A percentile compares a stretch with the other conserved stretches of the same genome.
phyloP scores from a whole-genome alignment of 2,329 filamentous ascomycete genomes.

The Cytospora leucostoma region DNA sequence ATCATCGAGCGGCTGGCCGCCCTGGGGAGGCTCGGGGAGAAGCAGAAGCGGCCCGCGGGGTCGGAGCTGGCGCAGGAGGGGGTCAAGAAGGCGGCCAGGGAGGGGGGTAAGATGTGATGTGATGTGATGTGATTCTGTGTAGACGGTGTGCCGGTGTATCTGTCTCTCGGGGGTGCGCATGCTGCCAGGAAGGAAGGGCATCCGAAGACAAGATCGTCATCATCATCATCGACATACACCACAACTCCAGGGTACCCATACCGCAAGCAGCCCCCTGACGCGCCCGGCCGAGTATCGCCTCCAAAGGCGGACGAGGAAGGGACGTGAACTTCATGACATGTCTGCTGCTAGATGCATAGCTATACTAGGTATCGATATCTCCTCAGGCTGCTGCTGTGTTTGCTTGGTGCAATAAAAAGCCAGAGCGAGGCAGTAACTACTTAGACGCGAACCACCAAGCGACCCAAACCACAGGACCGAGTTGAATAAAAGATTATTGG shows the following conservation, averaged over 20 bases:
- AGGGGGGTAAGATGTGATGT: slow-evolving; percentile 42
- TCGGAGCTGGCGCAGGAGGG: slow-evolving; percentile 39
- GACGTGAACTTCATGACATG: background rate
- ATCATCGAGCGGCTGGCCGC: slow-evolving; percentile 50
- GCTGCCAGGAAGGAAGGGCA: background rate
- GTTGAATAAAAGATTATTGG: background rate
- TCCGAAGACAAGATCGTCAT: background rate
- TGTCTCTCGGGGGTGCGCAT: background rate
- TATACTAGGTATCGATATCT: slow-evolving; percentile 12
- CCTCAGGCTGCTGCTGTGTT: background rate
- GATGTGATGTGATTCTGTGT: slow-evolving; percentile 33
- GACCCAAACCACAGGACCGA: background rate
- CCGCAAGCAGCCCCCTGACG: background rate
- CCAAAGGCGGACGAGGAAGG: background rate
- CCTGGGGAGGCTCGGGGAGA: slow-evolving; percentile 49
- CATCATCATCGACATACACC: no score
- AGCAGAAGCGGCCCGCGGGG: slow-evolving; percentile 39
- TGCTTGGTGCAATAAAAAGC: background rate
- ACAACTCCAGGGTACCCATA: background rate
- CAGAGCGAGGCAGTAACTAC: background rate
- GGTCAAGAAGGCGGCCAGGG: slow-evolving; percentile 38
- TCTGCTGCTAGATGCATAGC: slow-evolving; percentile 5
- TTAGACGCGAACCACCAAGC: background rate
- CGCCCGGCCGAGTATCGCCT: background rate
- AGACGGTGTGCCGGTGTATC: slow-evolving; percentile 24